These are phyloP conservation scores for Phaseolus lunatus DNA, from an alignment of 306 rosid species.

Conservation along the genomic window DNA sequence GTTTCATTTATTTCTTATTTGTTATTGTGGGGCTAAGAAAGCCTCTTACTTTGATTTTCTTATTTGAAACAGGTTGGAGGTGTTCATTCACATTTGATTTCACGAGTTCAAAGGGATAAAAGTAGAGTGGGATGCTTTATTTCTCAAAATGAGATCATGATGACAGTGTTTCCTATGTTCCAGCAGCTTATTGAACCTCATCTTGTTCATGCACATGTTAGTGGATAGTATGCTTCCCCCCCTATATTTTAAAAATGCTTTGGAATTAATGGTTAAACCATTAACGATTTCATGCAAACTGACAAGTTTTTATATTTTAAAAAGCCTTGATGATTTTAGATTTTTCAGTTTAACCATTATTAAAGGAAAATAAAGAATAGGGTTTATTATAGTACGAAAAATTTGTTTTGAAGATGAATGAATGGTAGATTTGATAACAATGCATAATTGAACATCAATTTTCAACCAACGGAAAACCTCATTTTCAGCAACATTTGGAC, in stretches of 20 bases:
- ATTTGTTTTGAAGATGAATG: no score
- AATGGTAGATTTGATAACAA: no score
- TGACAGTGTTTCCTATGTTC: slow-evolving; percentile 98
- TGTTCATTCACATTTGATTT: slow-evolving; percentile 97
- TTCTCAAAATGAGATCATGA: slow-evolving; percentile 96
- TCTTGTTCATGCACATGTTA: slow-evolving; percentile 97
- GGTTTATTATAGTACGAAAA: no score
- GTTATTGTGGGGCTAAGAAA: slow-evolving; percentile 32
- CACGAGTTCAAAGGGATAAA: slow-evolving; percentile 99
- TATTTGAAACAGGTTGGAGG: slow-evolving; percentile 87
- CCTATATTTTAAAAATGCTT: slow-evolving; percentile 5
- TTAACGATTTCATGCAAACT: background rate
- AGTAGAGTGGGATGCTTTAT: slow-evolving; percentile 89
- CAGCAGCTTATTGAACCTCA: slow-evolving; percentile 98
- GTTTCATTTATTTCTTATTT: slow-evolving; percentile 37
- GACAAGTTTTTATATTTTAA: no score
- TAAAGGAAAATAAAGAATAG: no score
- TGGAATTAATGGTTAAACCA: slow-evolving; percentile 5
- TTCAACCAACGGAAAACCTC: no score
- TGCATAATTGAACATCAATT: no score
- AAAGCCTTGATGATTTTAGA: no score
- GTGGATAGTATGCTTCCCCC: slow-evolving; percentile 47
- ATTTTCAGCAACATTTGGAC: no score
- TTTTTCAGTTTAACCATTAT: background rate
- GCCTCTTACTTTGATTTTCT: slow-evolving; percentile 31